Evolutionary conservation across 352 stramenopile genomes (phyloP), one percentile per base, ranked within the genome.

Genomic region (Globisporangium cystogenes): DNA sequence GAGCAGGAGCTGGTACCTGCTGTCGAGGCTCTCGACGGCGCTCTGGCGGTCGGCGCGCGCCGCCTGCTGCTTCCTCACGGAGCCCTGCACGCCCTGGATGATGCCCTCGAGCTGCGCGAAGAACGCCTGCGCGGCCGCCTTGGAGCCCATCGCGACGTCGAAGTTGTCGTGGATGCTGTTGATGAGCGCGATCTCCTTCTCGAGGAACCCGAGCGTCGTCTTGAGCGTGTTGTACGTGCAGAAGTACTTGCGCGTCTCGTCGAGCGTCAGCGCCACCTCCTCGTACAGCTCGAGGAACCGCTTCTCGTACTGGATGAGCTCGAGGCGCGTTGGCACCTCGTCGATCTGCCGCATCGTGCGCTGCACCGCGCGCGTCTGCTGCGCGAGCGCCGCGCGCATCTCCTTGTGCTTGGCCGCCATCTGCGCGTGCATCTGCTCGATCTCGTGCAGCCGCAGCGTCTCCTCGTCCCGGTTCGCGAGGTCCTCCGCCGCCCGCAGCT

Each of bases 291-390:
- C 89, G 3, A 84, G 36, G 29, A 96, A 96, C 1, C 89, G 76
- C 55, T 87, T 90, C 52, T 96, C 86, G 56, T 96, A 97, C 67
- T 97, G 89, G 41, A 97, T 64, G 3, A 97, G 58, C 62, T 97
- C 89, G 23, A 83, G 82, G 15, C 76, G 72, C 8, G 81, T 90
- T 0, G 89, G 89, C 10, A 95, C 74, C 12, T 92, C 85, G 57
- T 97, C 89, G 10, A 96, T 84, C 35, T 81, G 55, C 49, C 83
- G 86, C 65, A 79, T 74, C 18, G 73, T 70, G 0, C 70, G 59
- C 23, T 87, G 70, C 20, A 94, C 44, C 1, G 76, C 71, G 18
- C 76, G 70, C 7, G 72, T 90, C 31, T 87, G 63, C n/a, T 77
- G 64, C 0, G 67, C 80, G 6, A 92, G 59, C 14, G 79, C 64